Evolutionary conservation across 2,329 filamentous ascomycete species (phyloP).

Genomic region (Pseudogymnoascus sp.): DNA sequence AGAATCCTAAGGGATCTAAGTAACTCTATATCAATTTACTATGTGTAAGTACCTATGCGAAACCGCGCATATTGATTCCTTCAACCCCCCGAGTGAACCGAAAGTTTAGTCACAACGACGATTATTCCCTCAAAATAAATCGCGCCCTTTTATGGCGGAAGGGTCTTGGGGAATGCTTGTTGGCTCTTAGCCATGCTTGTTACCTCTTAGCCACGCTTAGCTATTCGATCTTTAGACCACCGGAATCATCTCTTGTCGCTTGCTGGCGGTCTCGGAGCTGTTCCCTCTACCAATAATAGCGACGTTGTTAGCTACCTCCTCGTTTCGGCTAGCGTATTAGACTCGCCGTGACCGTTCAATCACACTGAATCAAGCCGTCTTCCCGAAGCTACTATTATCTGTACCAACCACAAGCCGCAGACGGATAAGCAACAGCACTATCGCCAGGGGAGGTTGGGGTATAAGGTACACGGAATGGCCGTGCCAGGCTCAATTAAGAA

Average conservation of each 20-base stretch:
- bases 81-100: no score
- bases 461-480: background rate
- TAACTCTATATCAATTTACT: no score
- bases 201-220: background rate
- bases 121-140: background rate
- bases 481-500: slow-evolving; percentile 1
- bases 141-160: background rate
- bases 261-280: background rate
- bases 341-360: background rate
- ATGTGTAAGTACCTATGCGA: no score
- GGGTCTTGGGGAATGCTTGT: background rate
- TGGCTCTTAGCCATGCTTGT: background rate
- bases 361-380: background rate
- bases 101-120: no score
- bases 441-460: background rate
- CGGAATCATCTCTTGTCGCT: background rate
- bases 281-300: background rate
- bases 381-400: background rate
- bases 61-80: no score
- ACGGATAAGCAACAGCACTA: background rate
- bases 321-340: background rate
- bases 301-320: background rate
- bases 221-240: background rate
- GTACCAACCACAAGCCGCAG: background rate
- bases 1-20: no score